Evolutionary conservation across 768 basidiomycete genomes (phyloP), one percentile per base, ranked within the genome.

Genomic region (Cystofilobasidium macerans): DNA sequence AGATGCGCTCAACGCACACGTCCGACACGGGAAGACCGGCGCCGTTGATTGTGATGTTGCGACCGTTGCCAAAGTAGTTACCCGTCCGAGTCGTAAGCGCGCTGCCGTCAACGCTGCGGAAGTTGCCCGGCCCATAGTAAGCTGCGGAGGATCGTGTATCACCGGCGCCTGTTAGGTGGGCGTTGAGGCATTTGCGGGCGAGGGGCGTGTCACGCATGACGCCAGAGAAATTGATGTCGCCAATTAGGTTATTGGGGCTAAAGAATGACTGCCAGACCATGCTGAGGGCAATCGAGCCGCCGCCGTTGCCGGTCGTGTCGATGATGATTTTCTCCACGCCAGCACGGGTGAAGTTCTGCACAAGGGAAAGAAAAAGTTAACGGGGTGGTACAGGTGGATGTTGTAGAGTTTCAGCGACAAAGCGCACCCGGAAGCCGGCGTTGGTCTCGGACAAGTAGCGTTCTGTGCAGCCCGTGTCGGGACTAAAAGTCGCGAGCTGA

Each of bases 261-360:
- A 60, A 60, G 26, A 60, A 43, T 16, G 40, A 60, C 28, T 54
- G 51, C 51, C 16, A 60, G 59, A 60, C 18, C 26, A 45, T 45
- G 5, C 9, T 14, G 30, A 60, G 40, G 13, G 26, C 26, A 43
- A 60, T 60, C 18, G 5, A 28, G 13, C 59, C 59, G 24, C 59
- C 59, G 24, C 59, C 59, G 30, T 60, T 45, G 42, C 43, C 59
- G 59, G 59, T 60, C 20, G 42, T 45, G 32, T 60, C 59, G 28
- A 60, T 18, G 43, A 60, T 60, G 28, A 60, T 28, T 22, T 33
- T 16, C 16, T 45, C 9, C 3, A 60, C 59, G 18, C 59, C 59
- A 1, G 43, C 40, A 9, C 36, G 18, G 13, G 42, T 18, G 26
- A 60, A 60, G 42, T 54, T 54, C 51, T 54, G 30, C 26, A 32